Percentiles rank a stretch among this genome's conserved stretches.
phyloP scores from a whole-genome alignment of 1,139 yeast genomes.

The Kodamaea sp. region DNA sequence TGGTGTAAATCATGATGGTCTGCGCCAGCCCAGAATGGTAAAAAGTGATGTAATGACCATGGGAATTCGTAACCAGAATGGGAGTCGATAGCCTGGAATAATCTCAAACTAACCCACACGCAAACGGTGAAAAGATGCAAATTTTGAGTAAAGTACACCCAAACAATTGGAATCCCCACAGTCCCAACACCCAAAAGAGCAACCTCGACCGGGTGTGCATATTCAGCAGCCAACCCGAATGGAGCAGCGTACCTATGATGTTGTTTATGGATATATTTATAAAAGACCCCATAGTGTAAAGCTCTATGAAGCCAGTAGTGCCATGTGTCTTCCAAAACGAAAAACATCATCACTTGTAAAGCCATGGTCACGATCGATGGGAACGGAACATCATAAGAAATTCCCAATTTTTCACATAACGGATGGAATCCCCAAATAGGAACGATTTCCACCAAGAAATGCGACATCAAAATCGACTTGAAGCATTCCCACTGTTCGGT shows the following conservation, averaged over 20 bases:
- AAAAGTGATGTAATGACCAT: constrained; percentile 43
- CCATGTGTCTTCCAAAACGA: constrained; percentile 46
- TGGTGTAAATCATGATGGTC: constrained; percentile 50
- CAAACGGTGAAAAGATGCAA: constrained; percentile 45
- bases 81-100: constrained; percentile 47
- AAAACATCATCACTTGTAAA: constrained; percentile 36
- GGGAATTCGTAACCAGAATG: constrained; percentile 51
- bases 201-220: constrained; percentile 48
- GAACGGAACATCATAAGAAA: constrained; percentile 38
- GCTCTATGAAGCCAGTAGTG: constrained; percentile 47
- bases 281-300: constrained; percentile 45
- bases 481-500: constrained; percentile 49
- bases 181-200: constrained; percentile 45
- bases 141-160: constrained; percentile 34
- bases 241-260: constrained; percentile 51
- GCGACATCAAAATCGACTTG: constrained; percentile 42
- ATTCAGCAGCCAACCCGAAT: constrained; percentile 47
- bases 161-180: constrained; percentile 44
- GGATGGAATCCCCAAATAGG: constrained; percentile 52
- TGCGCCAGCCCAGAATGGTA: constrained; percentile 52
- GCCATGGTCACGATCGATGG: constrained; percentile 29
- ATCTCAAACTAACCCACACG: constrained; percentile 41
- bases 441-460: constrained; percentile 43
- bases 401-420: constrained; percentile 37
- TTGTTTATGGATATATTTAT: constrained; percentile 47